Evolutionary conservation across 805 yeast species (phyloP), one percentile per base, ranked within the genome.

Genomic region (Saccharomycopsis lassenensis): DNA sequence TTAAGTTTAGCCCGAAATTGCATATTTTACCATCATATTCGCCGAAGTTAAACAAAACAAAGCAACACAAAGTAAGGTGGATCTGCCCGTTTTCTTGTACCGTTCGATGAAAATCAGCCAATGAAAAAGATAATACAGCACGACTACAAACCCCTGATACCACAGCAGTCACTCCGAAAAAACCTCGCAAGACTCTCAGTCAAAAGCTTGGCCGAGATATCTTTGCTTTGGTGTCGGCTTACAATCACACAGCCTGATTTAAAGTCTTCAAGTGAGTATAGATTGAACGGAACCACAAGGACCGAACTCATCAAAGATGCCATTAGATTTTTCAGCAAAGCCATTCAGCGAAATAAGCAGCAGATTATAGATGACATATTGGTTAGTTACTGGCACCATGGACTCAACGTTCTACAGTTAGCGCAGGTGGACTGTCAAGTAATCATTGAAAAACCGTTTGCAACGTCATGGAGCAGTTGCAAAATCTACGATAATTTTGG

Each of bases 381-480:
- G 6, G 61, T 53, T 26, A 66, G 68, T 10, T 67, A 59, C 45
- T 78, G 82, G 69, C 56, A 65, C 1, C 47, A 54, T 4, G 85
- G 85, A 0, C 51, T 78, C 29, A 77, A 76, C 45, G 55, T 77
- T 1, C 59, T 74, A 12, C 93, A 82, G 50, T 50, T 75, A 27
- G 77, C 91, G 0, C 85, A 79, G 41, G 56, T 80, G 4, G 91
- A 82, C 46, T 70, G 78, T 36, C 81, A 77, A 46, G 49, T 68
- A 29, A 58, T 80, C 29, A 69, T 80, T 2, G 80, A 77, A 46
- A 65, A 69, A 40, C 76, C 86, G 0, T 55, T 44, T 18, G 43
- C 46, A 2, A 54, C 49, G 37, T 43, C 45, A 21, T 67, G 72
- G 73, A 48, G 49, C 5, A 48, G 55, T 3, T 47, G 58, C 2